phyloP scores from a whole-genome alignment of 2,329 filamentous ascomycete genomes.

The Pyrenophora seminiperda region DNA sequence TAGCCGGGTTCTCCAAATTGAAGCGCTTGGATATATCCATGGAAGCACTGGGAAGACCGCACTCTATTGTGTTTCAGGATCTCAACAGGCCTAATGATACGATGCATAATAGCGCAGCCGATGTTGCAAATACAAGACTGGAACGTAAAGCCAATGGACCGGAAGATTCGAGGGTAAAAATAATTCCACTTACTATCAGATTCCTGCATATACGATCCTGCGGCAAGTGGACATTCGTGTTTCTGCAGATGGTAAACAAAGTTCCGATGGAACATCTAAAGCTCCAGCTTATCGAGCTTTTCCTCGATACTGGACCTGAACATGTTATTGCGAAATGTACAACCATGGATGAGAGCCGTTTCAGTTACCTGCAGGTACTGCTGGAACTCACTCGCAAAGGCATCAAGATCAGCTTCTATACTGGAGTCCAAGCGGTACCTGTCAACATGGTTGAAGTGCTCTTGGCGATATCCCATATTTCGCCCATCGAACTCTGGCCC shows the following conservation, averaged over 20 bases:
- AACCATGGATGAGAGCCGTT: background rate
- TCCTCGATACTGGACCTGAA: conserved; percentile 12
- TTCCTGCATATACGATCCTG: conserved; percentile 18
- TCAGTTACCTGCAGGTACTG: conserved; percentile 8
- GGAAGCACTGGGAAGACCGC: conserved; percentile 9
- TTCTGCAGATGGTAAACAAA: conserved; percentile 13
- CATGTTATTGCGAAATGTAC: conserved; percentile 16
- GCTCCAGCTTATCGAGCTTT: conserved; percentile 19
- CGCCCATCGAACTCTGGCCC: background rate
- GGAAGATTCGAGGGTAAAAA: conserved; percentile 1
- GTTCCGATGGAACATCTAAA: background rate
- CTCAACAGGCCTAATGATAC: background rate
- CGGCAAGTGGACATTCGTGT: conserved; percentile 8
- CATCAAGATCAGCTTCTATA: conserved; percentile 12
- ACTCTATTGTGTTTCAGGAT: conserved; percentile 7
- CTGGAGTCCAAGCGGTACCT: background rate
- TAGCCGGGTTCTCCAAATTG: conserved; percentile 8
- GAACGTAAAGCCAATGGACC: background rate
- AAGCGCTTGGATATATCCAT: conserved; percentile 17
- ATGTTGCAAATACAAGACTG: background rate
- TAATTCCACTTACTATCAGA: conserved; percentile 12
- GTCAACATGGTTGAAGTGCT: conserved; percentile 13
- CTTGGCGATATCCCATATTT: conserved; percentile 1
- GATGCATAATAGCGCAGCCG: background rate
- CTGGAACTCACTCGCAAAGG: conserved; percentile 3